Percentiles rank a stretch among this genome's conserved stretches.
Conservation (phyloP, 2,329 filamentous ascomycete species). For the Xylariales sp. region DNA sequence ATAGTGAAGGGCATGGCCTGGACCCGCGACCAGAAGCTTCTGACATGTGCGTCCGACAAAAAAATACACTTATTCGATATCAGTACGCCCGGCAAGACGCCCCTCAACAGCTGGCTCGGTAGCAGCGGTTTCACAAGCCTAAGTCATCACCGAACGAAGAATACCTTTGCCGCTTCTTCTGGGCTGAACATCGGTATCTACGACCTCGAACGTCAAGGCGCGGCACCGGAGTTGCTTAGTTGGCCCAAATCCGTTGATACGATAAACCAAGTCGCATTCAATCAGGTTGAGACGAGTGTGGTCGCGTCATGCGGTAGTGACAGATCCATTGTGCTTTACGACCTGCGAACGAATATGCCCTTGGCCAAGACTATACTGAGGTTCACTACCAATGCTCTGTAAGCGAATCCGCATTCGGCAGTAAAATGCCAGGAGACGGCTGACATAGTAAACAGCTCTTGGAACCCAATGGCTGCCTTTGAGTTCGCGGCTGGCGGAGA, state of each 20-base stretch:
- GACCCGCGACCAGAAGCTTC: conserved; percentile 77
- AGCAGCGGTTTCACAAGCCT: conserved; percentile 76
- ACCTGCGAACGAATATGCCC: conserved; percentile 80
- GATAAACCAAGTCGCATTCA: conserved; percentile 83
- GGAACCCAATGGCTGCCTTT: conserved; percentile 97
- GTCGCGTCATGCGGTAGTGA: conserved; percentile 82
- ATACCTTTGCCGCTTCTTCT: conserved; percentile 73
- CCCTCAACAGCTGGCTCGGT: conserved; percentile 80
- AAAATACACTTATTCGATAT: conserved; percentile 91
- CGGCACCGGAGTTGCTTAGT: conserved; percentile 49
- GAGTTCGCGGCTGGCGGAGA: conserved; percentile 92
- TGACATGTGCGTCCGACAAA: conserved; percentile 82
- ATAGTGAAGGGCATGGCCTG: conserved; percentile 81
- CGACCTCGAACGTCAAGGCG: conserved; percentile 61
- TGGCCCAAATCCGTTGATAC: conserved; percentile 91
- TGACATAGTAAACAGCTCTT: too few species aligned
- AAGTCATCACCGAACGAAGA: conserved; percentile 73
- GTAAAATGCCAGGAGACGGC: too few species aligned
- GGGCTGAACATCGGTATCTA: conserved; percentile 75
- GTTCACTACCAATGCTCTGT: conserved; percentile 76
- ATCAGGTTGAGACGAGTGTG: conserved; percentile 89
- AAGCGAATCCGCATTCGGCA: too few species aligned
- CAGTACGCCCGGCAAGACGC: conserved; percentile 63
- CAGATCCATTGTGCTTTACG: conserved; percentile 83
- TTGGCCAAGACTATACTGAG: conserved; percentile 76